These are phyloP conservation scores for Suhomyces xylopsoci DNA, from an alignment of 805 yeast genomes.

Conservation along the genomic window DNA sequence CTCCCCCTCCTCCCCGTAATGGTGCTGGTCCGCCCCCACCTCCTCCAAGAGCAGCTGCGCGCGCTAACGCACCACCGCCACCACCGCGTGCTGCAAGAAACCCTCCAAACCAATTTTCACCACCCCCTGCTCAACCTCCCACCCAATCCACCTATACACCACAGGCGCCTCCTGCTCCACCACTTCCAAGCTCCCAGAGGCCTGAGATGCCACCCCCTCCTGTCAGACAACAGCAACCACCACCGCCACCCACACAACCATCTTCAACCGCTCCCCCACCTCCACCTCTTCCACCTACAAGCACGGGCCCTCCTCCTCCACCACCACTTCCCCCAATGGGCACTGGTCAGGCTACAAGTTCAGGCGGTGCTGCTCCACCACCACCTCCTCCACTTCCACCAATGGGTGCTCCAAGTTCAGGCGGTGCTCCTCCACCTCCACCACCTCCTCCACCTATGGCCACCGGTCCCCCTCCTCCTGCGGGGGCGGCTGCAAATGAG, in stretches of 20 bases:
- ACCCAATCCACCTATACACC: slow-evolving; percentile 11
- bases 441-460: slow-evolving; percentile 17
- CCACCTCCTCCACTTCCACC: slow-evolving; percentile 18
- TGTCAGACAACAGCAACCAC: slow-evolving; percentile 12
- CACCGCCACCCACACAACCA: not conserved
- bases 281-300: slow-evolving; percentile 22
- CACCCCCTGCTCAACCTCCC: slow-evolving; percentile 5
- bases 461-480: slow-evolving; percentile 43
- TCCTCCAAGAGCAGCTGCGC: slow-evolving; percentile 16
- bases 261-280: not conserved
- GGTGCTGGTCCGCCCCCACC: slow-evolving; percentile 34
- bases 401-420: not conserved
- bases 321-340: slow-evolving; percentile 24
- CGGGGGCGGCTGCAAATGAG: slow-evolving; percentile 25
- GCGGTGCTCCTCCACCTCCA: slow-evolving; percentile 17
- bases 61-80: slow-evolving; percentile 15
- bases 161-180: slow-evolving; percentile 18
- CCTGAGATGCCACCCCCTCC: slow-evolving; percentile 15
- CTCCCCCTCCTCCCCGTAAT: slow-evolving; percentile 19
- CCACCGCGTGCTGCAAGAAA: slow-evolving; percentile 14
- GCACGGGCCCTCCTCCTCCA: slow-evolving; percentile 12
- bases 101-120: too few relatives aligned
- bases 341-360: slow-evolving; percentile 8
- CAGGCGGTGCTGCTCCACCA: slow-evolving; percentile 5
- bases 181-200: slow-evolving; percentile 40